Conservation (phyloP, 108 stramenopile genomes). For the Schizochytrium sp. region DNA sequence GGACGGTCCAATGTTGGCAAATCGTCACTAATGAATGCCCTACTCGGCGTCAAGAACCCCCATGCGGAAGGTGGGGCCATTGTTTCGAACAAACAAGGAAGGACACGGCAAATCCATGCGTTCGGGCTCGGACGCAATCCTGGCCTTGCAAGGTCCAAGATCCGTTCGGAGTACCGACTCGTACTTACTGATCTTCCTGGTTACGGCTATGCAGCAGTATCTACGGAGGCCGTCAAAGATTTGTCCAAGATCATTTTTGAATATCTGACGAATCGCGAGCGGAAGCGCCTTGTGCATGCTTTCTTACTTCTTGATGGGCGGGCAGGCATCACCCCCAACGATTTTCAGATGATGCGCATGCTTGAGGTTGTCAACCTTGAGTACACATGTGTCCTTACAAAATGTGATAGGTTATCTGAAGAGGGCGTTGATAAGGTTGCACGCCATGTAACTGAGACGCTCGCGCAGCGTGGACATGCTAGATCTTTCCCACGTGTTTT, state of each 20-base stretch:
- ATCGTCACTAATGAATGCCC: conserved; percentile 36
- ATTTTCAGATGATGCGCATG: conserved; percentile 34
- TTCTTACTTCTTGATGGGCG: not conserved
- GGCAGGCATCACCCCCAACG: conserved; percentile 32
- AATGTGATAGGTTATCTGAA: not conserved
- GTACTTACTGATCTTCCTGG: conserved; percentile 38
- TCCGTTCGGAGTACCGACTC: not conserved
- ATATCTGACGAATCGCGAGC: conserved; percentile 19
- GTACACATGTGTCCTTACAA: conserved; percentile 14
- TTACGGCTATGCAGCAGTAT: conserved; percentile 9
- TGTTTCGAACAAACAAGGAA: conserved; percentile 27
- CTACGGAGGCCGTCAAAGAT: not conserved
- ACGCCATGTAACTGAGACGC: not conserved
- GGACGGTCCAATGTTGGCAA: conserved; percentile 47
- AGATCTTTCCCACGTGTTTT: not conserved
- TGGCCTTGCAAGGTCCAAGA: not conserved
- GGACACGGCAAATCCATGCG: not conserved
- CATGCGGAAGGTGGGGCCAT: not conserved
- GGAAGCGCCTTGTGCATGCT: not conserved
- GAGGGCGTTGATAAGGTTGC: conserved; percentile 10
- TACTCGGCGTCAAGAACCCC: not conserved
- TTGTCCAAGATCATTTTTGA: not conserved
- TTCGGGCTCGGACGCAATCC: not conserved
- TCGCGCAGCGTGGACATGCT: not conserved
- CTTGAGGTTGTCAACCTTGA: not conserved